Base-by-base conservation (phyloP, 306 rosid genomes). In the Erythrophleum fordii region DNA sequence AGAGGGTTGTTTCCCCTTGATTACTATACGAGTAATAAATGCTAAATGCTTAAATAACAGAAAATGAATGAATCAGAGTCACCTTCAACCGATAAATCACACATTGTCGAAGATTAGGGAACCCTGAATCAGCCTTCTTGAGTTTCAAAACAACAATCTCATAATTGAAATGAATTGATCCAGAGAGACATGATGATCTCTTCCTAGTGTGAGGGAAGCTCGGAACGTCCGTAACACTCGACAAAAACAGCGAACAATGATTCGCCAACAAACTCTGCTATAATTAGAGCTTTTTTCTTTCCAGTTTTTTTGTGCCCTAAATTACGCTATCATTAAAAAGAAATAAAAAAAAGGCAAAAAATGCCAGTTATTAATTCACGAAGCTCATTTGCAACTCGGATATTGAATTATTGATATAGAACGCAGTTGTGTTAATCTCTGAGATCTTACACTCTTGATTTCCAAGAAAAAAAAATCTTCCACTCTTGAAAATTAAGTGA, bases 31-130 rank as follows among this genome's bases (percentile, higher is more conserved):
- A 14, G 20, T 16, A 48, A 48, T 64, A 34, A 45, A 31, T 17
- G 3, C 39, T 16, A 39, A 34, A 65, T 7, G 18, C 26, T 3
- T 35, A 18, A 65, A 66, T 4, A 37, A 66, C 71, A 55, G 65
- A 74, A 39, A n/a, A 58, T 41, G 58, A 83, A 46, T 59, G 69
- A 75, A 73, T 72, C n/a, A 9, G 12, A 83, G 58, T 59, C 90
- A 91, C 99, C 98, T 95, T 93, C 64, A 91, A 85, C 58, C 94
- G 87, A 85, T 91, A n/a, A n/a, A n/a, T n/a, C n/a, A n/a, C n/a
- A n/a, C n/a, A n/a, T n/a, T n/a, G n/a, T n/a, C n/a, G n/a, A n/a
- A n/a, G n/a, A n/a, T n/a, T n/a, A n/a, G n/a, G n/a, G n/a, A n/a
- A n/a, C n/a, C n/a, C n/a, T n/a, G n/a, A n/a, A n/a, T n/a, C n/a